These are phyloP conservation scores for Magnolia officinalis DNA, from an alignment of 164 flowering plant species.

Conservation along the genomic window DNA sequence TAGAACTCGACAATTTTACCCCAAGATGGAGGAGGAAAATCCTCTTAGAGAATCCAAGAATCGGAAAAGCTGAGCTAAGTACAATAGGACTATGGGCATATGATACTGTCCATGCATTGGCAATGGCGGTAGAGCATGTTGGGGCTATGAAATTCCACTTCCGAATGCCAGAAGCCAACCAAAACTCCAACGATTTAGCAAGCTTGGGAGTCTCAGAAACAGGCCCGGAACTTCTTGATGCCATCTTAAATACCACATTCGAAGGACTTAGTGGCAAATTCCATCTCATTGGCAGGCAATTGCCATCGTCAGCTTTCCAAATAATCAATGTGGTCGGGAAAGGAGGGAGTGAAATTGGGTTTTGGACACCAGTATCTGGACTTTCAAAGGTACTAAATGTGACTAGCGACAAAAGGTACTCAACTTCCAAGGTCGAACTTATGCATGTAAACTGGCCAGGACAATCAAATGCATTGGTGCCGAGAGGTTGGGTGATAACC, in stretches of 20 bases:
- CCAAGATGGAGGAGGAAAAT: constrained; percentile 15
- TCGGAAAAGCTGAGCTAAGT: background rate
- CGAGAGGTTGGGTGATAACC: constrained; percentile 31
- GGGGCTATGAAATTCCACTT: constrained; percentile 9
- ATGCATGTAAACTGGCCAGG: constrained; percentile 35
- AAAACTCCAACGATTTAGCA: constrained; percentile 15
- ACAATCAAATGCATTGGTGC: constrained; percentile 13
- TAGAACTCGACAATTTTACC: constrained; percentile 8
- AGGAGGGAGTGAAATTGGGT: constrained; percentile 27
- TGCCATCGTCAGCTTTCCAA: constrained; percentile 21
- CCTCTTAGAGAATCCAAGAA: constrained; percentile 4
- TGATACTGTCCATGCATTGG: constrained; percentile 38
- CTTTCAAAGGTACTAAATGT: constrained; percentile 5
- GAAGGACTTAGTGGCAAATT: constrained; percentile 41
- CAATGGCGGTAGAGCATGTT: constrained; percentile 33
- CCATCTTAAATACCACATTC: constrained; percentile 17
- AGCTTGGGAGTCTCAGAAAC: constrained; percentile 22
- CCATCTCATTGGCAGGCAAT: constrained; percentile 25
- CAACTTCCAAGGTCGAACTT: constrained; percentile 9
- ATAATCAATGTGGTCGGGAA: constrained; percentile 35
- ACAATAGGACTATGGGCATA: constrained; percentile 48
- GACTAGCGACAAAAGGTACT: background rate
- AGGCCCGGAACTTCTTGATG: constrained; percentile 28
- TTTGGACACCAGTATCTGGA: constrained; percentile 35
- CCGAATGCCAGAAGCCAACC: background rate